Evolutionary conservation across 2,329 filamentous ascomycete genomes (phyloP).

Genomic region (Talaromyces amestolkiae): DNA sequence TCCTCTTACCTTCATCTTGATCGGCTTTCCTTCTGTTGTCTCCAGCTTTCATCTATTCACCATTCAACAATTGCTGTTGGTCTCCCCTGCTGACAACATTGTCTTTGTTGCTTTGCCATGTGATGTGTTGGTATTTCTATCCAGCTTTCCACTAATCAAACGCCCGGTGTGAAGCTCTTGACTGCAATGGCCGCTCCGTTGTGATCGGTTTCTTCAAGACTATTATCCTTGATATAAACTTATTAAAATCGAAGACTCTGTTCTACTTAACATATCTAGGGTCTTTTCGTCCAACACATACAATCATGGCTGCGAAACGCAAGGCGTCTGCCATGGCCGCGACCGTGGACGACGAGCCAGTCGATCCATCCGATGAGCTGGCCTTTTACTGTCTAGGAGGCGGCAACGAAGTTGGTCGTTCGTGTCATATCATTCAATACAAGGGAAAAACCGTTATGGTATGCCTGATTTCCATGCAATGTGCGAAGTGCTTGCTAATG

Average conservation of each 20-base stretch:
- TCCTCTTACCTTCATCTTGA: not conserved
- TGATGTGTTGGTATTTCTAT: not conserved
- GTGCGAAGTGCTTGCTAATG: constrained; percentile 14
- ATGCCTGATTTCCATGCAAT: constrained; percentile 33
- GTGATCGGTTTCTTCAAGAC: constrained; percentile 10
- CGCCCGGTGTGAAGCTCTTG: not conserved
- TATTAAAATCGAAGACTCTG: not conserved
- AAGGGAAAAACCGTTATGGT: constrained; percentile 99
- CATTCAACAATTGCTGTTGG: not conserved
- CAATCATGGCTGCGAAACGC: constrained; percentile 82
- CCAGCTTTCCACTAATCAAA: not conserved
- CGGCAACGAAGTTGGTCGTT: constrained; percentile 94
- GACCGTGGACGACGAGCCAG: constrained; percentile 69
- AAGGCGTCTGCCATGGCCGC: constrained; percentile 76
- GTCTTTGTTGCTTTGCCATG: not conserved
- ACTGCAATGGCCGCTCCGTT: constrained; percentile 17
- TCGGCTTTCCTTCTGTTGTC: not conserved
- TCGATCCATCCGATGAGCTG: constrained; percentile 90
- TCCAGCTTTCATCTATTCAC: not conserved
- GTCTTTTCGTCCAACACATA: not conserved
- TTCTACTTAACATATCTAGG: not conserved
- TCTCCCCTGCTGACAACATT: not conserved
- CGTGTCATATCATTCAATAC: constrained; percentile 97
- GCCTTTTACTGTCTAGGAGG: constrained; percentile 92
- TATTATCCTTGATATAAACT: not conserved